Conservation (phyloP, 805 yeast genomes). For the Soucietia sequanensis region DNA sequence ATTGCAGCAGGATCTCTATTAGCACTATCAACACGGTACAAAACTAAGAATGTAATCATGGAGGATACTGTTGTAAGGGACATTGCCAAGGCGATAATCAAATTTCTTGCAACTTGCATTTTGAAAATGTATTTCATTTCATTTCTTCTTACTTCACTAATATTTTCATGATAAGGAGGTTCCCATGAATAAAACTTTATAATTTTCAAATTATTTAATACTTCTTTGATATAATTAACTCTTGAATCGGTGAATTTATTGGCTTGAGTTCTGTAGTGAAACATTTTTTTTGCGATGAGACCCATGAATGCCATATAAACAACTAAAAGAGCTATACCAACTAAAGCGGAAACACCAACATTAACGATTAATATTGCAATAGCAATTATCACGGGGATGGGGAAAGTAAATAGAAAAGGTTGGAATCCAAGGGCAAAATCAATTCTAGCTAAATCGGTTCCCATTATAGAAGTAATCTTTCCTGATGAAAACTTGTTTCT, state of each 20-base stretch:
- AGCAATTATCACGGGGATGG: constrained; percentile 61
- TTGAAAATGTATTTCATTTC: constrained; percentile 64
- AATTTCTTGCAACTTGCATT: constrained; percentile 65
- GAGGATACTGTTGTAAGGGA: constrained; percentile 72
- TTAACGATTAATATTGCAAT: constrained; percentile 63
- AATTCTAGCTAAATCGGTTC: constrained; percentile 78
- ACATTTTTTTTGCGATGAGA: constrained; percentile 47
- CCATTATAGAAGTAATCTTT: constrained; percentile 71
- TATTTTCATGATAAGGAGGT: constrained; percentile 60
- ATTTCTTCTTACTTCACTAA: constrained; percentile 52
- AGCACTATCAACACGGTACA: constrained; percentile 29
- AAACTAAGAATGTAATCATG: constrained; percentile 48
- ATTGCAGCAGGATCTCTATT: constrained; percentile 56
- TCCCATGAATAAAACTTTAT: constrained; percentile 95
- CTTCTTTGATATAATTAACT: constrained; percentile 74
- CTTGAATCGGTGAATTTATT: constrained; percentile 71
- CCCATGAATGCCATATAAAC: constrained; percentile 56
- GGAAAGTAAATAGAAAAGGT: constrained; percentile 62
- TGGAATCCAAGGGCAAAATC: constrained; percentile 74
- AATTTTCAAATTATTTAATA: constrained; percentile 71
- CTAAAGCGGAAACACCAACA: constrained; percentile 70
- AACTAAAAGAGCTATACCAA: constrained; percentile 60
- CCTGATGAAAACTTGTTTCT: constrained; percentile 63
- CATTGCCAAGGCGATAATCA: constrained; percentile 61
- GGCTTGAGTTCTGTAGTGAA: constrained; percentile 55